A percentile compares a stretch with the other conserved stretches of the same genome.
Evolutionary conservation across 495 filamentous ascomycete species (phyloP).

Genomic region (Haplographium delicatum): DNA sequence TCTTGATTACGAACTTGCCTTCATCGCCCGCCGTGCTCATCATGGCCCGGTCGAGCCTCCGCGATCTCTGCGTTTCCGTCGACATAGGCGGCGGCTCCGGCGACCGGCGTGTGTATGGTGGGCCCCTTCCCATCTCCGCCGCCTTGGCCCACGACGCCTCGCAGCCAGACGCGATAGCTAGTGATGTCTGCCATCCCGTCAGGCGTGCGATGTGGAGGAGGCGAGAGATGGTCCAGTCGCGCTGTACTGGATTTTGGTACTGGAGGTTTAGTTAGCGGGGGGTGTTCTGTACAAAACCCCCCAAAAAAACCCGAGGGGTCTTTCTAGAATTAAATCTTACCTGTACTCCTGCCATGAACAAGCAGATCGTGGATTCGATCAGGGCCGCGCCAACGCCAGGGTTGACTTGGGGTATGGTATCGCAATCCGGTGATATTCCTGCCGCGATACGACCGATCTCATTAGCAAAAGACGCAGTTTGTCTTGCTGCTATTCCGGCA

Average conservation of each 20-base stretch:
- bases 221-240: conserved; percentile 68
- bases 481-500: conserved; percentile 36
- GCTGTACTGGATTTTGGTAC: conserved; percentile 65
- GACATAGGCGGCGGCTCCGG: conserved; percentile 8
- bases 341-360: conserved; percentile 82
- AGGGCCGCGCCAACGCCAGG: conserved; percentile 77
- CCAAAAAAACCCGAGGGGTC: too few relatives aligned
- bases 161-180: conserved; percentile 74
- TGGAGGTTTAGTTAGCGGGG: conserved; percentile 32
- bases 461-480: conserved; percentile 64
- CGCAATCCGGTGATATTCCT: conserved; percentile 65
- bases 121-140: conserved; percentile 65
- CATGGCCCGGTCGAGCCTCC: conserved; percentile 33
- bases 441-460: conserved; percentile 77
- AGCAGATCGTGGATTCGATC: conserved; percentile 68
- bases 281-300: neutral
- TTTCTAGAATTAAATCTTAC: conserved; percentile 29
- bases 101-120: conserved; percentile 43
- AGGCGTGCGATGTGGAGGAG: conserved; percentile 70
- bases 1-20: conserved; percentile 30
- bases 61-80: conserved; percentile 14
- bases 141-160: conserved; percentile 76
- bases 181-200: conserved; percentile 81
- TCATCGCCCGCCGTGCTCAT: conserved; percentile 10
- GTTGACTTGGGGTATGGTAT: conserved; percentile 55